A percentile compares a stretch with the other conserved stretches of the same genome.
Conservation (phyloP, 345 rosid species). For the Linum trigynum region DNA sequence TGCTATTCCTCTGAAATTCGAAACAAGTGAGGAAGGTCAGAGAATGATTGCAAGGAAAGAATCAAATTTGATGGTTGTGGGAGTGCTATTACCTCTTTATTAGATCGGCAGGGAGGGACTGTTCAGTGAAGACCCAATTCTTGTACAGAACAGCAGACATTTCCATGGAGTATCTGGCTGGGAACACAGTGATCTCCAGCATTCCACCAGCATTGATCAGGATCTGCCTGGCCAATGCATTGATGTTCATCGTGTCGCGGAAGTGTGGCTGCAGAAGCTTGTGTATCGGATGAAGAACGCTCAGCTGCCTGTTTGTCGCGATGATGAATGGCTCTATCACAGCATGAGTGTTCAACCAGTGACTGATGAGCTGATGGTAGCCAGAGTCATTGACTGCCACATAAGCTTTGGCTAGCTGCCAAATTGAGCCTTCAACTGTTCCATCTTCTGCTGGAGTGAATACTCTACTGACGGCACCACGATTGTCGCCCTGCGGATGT, state of each 20-base stretch:
- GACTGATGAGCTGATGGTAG: neutral
- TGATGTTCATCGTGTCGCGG: constrained; percentile 36
- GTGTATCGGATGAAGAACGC: constrained; percentile 36
- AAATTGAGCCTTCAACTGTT: neutral
- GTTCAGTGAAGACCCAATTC: constrained; percentile 61
- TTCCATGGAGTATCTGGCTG: constrained; percentile 33
- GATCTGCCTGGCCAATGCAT: constrained; percentile 30
- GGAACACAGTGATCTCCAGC: constrained; percentile 30
- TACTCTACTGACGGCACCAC: neutral
- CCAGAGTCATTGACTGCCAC: neutral
- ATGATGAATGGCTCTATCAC: constrained; percentile 39
- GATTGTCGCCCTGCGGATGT: neutral
- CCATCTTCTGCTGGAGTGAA: neutral
- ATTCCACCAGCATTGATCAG: constrained; percentile 37
- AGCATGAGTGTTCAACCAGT: constrained; percentile 35
- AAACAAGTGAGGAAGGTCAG: neutral
- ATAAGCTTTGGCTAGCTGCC: neutral
- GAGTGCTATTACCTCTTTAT: constrained; percentile 46
- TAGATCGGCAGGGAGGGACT: constrained; percentile 72
- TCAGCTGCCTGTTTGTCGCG: constrained; percentile 38
- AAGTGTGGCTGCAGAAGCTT: constrained; percentile 43
- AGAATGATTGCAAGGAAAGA: neutral
- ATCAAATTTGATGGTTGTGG: neutral
- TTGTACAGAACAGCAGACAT: constrained; percentile 31
- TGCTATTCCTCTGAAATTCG: constrained; percentile 60